Percentiles rank a stretch among this genome's conserved stretches.
These are phyloP conservation scores for Alternaria dauci DNA, from an alignment of 2,329 filamentous ascomycete species.

Conservation along the genomic window DNA sequence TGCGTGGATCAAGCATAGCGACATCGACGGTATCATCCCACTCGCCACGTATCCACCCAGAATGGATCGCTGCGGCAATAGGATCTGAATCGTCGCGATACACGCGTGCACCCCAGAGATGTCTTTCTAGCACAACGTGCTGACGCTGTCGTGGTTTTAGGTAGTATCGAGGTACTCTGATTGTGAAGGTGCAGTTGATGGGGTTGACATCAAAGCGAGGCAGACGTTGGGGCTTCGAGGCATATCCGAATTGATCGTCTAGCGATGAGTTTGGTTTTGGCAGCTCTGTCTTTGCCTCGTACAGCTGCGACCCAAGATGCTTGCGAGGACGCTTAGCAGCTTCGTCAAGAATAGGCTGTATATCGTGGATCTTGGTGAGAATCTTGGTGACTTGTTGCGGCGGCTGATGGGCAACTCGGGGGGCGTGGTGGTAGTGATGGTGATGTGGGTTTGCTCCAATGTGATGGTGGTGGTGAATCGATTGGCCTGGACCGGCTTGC, in stretches of 20 bases:
- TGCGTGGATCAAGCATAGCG: conserved; percentile 67
- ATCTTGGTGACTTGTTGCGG: conserved; percentile 60
- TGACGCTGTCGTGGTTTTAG: conserved; percentile 74
- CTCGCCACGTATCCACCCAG: conserved; percentile 89
- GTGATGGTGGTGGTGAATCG: conserved; percentile 51
- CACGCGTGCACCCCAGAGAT: conserved; percentile 91
- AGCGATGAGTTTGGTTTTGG: conserved; percentile 53
- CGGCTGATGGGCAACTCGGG: conserved; percentile 34
- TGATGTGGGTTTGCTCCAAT: conserved; percentile 50
- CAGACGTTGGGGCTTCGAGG: conserved; percentile 72
- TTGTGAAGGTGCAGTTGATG: conserved; percentile 83
- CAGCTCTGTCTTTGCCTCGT: conserved; percentile 70
- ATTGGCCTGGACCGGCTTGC: conserved; percentile 40
- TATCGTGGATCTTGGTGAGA: conserved; percentile 68
- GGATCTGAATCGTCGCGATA: conserved; percentile 97
- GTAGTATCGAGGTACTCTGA: conserved; percentile 84
- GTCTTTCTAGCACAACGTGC: conserved; percentile 81
- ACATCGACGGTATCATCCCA: conserved; percentile 82
- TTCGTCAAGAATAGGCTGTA: conserved; percentile 70
- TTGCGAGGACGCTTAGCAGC: conserved; percentile 75
- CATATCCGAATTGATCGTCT: conserved; percentile 65
- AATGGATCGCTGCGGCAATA: conserved; percentile 90
- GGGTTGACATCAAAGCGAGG: conserved; percentile 80
- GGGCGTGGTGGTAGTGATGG: conserved; percentile 45
- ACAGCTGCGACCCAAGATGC: conserved; percentile 86